Base-by-base conservation (phyloP, 164 flowering plant species). In the Hamamelis virginiana region DNA sequence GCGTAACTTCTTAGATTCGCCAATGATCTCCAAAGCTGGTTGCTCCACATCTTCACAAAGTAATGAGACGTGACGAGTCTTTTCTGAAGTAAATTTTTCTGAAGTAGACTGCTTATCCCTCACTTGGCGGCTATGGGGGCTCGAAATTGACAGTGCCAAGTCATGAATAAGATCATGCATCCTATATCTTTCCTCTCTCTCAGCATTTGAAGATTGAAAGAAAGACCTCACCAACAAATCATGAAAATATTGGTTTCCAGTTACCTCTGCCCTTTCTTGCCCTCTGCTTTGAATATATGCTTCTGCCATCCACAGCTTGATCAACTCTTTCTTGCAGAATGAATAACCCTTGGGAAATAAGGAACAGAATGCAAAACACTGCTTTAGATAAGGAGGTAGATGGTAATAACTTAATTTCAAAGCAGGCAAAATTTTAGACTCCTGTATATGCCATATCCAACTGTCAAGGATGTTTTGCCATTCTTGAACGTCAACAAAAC, bases 131-230 rank as follows among this genome's bases (percentile, higher is more conserved):
- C n/a, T n/a, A n/a, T n/a, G n/a, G n/a, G n/a, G 1, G 9, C 59
- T 60, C 8, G 80, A 60, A 10, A 80, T 62, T 9, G 13, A 44
- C 56, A 47, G 58, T 16, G 80, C 79, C 41, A 76, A 51, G 44
- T 69, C 73, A 44, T 76, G 78, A 38, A 72, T 72, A 45, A 76
- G 50, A 18, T 78, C 80, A 56, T 78, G 82, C 84, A 83, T 80
- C 45, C 33, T 66, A 50, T 65, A 80, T 47, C 18, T 19, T 9
- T 46, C n/a, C 2, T 59, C 44, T 4, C 25, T 47, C 0, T 8
- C 48, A 45, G n/a, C 9, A 5, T 16, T 44, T 28, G 65, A 45
- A 15, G 22, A n/a, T 52, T 72, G 69, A 53, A 83, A 78, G 61
- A 83, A 74, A 33, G 70, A 78, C 38, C 69, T 64, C 46, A 8